Conservation (phyloP, 306 rosid genomes). For the Lotus japonicus region DNA sequence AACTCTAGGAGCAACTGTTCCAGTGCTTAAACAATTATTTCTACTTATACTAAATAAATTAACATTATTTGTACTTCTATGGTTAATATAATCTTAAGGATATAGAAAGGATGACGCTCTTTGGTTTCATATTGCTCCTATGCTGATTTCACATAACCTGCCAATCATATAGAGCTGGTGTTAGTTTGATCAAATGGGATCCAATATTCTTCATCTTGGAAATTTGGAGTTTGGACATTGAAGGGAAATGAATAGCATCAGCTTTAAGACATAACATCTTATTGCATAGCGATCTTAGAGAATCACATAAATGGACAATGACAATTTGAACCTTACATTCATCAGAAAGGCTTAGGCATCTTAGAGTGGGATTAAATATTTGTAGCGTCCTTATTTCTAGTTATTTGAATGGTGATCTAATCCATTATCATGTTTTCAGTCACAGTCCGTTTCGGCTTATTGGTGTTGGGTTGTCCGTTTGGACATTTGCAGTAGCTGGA, state of each 20-base stretch:
- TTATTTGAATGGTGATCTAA: neutral
- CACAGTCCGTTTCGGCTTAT: constrained; percentile 89
- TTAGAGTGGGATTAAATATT: neutral
- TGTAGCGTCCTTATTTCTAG: neutral
- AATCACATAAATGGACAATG: neutral
- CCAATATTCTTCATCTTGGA: neutral
- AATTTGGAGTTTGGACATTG: neutral
- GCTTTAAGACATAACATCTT: neutral
- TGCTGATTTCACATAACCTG: neutral
- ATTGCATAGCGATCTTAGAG: neutral
- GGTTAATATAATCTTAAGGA: constrained; percentile 2
- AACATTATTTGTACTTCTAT: neutral
- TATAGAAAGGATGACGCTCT: neutral
- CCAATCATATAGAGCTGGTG: neutral
- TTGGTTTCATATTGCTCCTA: neutral
- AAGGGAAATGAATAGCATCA: neutral
- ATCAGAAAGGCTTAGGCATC: neutral
- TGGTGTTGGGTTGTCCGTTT: constrained; percentile 89
- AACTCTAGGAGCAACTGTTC: neutral
- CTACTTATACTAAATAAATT: neutral
- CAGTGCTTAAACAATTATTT: neutral
- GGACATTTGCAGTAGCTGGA: constrained; percentile 84
- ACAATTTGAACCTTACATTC: neutral
- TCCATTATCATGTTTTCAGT: constrained; percentile 46
- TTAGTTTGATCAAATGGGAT: neutral